Evolutionary conservation across 352 stramenopile genomes (phyloP).

Genomic region (Bremia lactucae): DNA sequence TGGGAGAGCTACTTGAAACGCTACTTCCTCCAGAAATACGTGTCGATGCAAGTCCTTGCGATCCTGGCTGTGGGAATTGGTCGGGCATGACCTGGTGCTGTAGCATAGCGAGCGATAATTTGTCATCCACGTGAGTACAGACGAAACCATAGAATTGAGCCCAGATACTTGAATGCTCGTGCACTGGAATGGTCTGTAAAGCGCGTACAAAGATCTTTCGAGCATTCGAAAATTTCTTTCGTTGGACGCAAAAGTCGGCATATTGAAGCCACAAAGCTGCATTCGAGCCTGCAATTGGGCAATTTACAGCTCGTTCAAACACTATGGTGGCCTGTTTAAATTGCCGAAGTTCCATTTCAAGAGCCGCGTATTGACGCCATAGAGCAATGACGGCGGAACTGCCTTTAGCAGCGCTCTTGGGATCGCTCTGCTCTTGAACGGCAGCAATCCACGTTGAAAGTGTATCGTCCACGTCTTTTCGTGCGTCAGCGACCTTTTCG

Average conservation of each 20-base stretch:
- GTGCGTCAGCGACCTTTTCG: conserved; percentile 52
- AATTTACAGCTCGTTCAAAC: conserved; percentile 50
- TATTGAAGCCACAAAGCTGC: conserved; percentile 52
- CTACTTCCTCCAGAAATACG: conserved; percentile 1
- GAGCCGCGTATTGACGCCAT: conserved; percentile 51
- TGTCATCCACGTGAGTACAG: conserved; percentile 43
- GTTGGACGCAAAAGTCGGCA: conserved; percentile 58
- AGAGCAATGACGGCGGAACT: conserved; percentile 28
- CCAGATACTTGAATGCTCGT: conserved; percentile 36
- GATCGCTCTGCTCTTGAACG: conserved; percentile 6
- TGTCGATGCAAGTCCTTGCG: not conserved
- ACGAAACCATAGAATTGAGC: conserved; percentile 53
- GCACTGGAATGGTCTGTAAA: conserved; percentile 29
- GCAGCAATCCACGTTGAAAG: conserved; percentile 32
- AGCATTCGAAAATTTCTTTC: conserved; percentile 66
- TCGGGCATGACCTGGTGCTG: conserved; percentile 47
- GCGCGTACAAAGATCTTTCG: conserved; percentile 63
- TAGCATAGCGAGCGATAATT: conserved; percentile 37
- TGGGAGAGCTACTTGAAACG: not conserved
- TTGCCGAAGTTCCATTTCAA: conserved; percentile 71
- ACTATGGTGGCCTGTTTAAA: conserved; percentile 81
- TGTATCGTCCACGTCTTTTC: conserved; percentile 35
- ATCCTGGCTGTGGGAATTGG: conserved; percentile 14
- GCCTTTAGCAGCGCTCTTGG: conserved; percentile 3
- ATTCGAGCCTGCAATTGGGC: conserved; percentile 28